Evolutionary conservation across 2,329 filamentous ascomycete genomes (phyloP), one percentile per base, ranked within the genome.

Genomic region (Xylaria sp.): DNA sequence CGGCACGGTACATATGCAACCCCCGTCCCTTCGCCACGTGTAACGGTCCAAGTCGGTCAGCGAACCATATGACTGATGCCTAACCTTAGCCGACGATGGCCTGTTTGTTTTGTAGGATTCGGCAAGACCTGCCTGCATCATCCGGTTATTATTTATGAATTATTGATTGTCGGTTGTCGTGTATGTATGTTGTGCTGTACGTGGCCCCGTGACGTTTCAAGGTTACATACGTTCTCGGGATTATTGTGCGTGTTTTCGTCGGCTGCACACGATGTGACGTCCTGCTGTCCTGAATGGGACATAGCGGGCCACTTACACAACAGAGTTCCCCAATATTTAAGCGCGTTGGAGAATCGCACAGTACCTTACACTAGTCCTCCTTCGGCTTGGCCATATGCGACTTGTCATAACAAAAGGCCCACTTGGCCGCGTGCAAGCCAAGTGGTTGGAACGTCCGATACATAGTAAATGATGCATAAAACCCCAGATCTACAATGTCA

Each of bases 401-500:
- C 32, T 55, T 34, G n/a, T 51, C 48, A 51, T 45, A 56, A 1
- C n/a, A 8, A 7, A 17, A 7, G 2, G 4, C 32, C 62, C 57
- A 59, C 61, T 61, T 50, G 9, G 50, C 36, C 14, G 45, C 48
- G 53, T 65, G 19, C 24, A 34, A 67, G 66, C 67, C 69, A 64
- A 67, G 36, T 57, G 64, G 27, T 45, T 71, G 69, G 69, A 27
- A 59, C 60, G 47, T 50, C 69, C 55, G 63, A 60, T 64, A 54
- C 24, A 27, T 27, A 61, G 27, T 47, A 45, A 8, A 45, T 36
- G 42, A 53, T 69, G 69, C 69, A 69, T 69, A 69, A 67, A 60
- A 58, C 66, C 62, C 63, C 66, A 59, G 63, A 69, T 71, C 63
- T 39, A 30, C 69, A 45, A 64, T 51, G 57, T 19, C 60, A 69